phyloP scores from a whole-genome alignment of 106 monocot genomes.

The Hemerocallis citrina region DNA sequence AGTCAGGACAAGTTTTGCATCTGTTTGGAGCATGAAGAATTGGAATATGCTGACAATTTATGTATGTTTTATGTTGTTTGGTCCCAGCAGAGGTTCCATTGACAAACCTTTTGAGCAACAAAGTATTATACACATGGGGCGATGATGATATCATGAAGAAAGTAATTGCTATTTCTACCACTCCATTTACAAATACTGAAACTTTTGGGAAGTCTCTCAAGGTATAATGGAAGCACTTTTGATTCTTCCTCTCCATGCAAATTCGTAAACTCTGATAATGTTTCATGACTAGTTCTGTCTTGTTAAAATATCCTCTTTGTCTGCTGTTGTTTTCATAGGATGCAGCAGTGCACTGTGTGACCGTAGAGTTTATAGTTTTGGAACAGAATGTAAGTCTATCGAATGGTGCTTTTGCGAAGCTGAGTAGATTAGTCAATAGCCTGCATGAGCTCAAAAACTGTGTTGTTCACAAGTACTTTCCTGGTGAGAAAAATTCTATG shows the following conservation, averaged over 20 bases:
- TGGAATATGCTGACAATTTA: not conserved
- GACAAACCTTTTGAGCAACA: conserved; percentile 34
- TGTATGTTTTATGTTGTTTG: not conserved
- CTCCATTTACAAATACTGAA: conserved; percentile 27
- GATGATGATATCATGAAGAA: conserved; percentile 59
- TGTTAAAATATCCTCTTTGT: not conserved
- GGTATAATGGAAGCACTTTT: conserved; percentile 25
- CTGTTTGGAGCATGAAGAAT: not conserved
- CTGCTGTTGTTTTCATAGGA: conserved; percentile 25
- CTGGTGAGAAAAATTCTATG: conserved; percentile 66
- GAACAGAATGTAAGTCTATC: conserved; percentile 25
- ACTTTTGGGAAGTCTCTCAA: conserved; percentile 44
- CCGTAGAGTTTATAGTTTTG: conserved; percentile 64
- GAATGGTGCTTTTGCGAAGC: conserved; percentile 20
- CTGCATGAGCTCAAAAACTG: conserved; percentile 67
- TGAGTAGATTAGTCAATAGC: conserved; percentile 23
- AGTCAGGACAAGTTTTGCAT: not conserved
- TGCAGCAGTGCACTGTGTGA: conserved; percentile 60
- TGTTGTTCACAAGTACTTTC: conserved; percentile 41
- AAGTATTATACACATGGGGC: conserved; percentile 52
- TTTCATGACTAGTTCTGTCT: not conserved
- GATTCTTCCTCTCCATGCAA: not conserved
- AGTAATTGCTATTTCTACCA: conserved; percentile 48
- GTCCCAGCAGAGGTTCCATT: conserved; percentile 36
- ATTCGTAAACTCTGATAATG: not conserved